Conservation (phyloP, 1,139 yeast genomes). For the Saccharomyces hybrid region DNA sequence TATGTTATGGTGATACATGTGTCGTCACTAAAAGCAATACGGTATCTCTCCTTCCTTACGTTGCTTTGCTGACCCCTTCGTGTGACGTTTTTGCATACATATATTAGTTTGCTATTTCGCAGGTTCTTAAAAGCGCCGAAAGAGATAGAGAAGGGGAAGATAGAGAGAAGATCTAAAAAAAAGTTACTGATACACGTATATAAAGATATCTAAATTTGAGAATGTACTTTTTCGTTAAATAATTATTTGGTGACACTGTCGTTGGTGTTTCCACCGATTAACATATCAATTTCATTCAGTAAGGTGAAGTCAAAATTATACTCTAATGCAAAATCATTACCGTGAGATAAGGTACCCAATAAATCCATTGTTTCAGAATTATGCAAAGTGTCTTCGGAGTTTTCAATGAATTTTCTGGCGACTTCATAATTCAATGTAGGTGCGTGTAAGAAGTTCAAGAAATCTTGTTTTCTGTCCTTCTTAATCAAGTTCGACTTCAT, state of each 20-base stretch:
- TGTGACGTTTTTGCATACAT: too few species aligned
- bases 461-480: slow-evolving; percentile 12
- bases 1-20: not conserved
- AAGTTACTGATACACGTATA: not conserved
- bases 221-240: not conserved
- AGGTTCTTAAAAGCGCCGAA: not conserved
- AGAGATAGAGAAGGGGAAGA: not conserved
- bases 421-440: slow-evolving; percentile 25
- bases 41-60: not conserved
- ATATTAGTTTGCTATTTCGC: not conserved
- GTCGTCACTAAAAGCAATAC: not conserved
- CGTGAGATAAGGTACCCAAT: slow-evolving; percentile 24
- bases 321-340: slow-evolving; percentile 27
- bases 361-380: slow-evolving; percentile 20
- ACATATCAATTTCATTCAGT: slow-evolving; percentile 27
- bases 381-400: slow-evolving; percentile 11
- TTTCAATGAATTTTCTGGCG: slow-evolving; percentile 25
- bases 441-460: slow-evolving; percentile 19
- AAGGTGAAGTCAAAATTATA: slow-evolving; percentile 29
- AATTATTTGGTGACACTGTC: not conserved
- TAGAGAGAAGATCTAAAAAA: not conserved
- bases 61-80: not conserved
- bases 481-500: slow-evolving; percentile 21
- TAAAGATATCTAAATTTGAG: not conserved
- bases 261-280: slow-evolving; percentile 16